Base-by-base conservation (phyloP, 768 basidiomycete genomes). In the Tubosaeta brunneosetosa region DNA sequence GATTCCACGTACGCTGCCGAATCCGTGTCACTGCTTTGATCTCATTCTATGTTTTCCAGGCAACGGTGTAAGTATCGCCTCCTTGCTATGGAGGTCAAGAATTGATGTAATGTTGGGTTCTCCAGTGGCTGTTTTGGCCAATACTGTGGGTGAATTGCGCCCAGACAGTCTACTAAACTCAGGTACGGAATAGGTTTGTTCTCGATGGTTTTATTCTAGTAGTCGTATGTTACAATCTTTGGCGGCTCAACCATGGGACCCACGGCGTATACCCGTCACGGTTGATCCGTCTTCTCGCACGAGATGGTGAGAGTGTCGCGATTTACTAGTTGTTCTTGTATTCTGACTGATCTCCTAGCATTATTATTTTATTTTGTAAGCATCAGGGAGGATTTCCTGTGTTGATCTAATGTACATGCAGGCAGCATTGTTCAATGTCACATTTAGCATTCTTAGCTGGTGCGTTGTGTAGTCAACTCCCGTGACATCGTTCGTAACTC, bases 301-400 rank as follows among this genome's bases (percentile, higher is more conserved):
- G 64, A 44, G 66, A 66, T n/a, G 64, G 65, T 66, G 37, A 53
- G 57, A 5, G 5, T 2, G 5, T 37, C 19, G 8, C 22, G 22
- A 12, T 42, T 9, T 31, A 16, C 44, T 8, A 5, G 5, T 31
- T 17, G 8, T 32, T 32, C 43, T 29, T 6, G 5, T 7, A 16
- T 40, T 4, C 26, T 38, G 29, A 45, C 37, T 6, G 2, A 19
- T 45, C 19, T 31, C 22, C 34, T 14, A 63, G 63, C 62, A 2
- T 3, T 55, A 4, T 25, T 55, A 17, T 63, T 63, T 42, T 63
- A 64, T 31, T 14, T 43, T 10, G 63, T 65, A 22, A 55, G 63
- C 3, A 14, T 17, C 14, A 26, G 3, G 4, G 13, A 10, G 1
- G 22, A 27, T 5, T 14, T 13, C 14, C 22, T 31, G 17, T 27